Percentiles rank a stretch among this genome's conserved stretches.
phyloP scores from a whole-genome alignment of 208 protist genomes.

The Wallacemonas collosoma region DNA sequence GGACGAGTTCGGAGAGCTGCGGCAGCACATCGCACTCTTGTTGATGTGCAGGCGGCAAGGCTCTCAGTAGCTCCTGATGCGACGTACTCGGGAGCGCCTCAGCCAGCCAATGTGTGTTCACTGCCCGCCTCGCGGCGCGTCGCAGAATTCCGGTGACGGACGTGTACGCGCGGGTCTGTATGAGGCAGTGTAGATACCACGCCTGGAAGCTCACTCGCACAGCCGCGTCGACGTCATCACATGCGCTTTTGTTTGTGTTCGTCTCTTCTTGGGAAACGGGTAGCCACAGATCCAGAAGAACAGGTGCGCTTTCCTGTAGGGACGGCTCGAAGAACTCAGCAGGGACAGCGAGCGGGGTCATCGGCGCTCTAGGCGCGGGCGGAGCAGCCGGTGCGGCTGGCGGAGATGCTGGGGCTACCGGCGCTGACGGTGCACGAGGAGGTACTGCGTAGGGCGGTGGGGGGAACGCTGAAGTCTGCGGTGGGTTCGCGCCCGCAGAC shows the following conservation, averaged over 20 bases:
- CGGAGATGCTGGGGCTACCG: no score
- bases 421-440: no score
- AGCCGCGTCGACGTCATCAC: neutral
- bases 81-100: neutral
- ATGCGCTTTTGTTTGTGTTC: neutral
- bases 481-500: no score
- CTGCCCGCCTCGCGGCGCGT: neutral
- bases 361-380: no score
- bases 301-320: no score
- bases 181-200: slow-evolving; percentile 50
- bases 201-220: slow-evolving; percentile 34
- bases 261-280: no score
- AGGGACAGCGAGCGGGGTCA: no score
- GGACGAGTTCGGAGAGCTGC: neutral
- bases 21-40: neutral
- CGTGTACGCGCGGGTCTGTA: slow-evolving; percentile 18
- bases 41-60: neutral
- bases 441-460: no score
- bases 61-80: slow-evolving; percentile 5
- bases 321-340: no score
- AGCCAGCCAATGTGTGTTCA: neutral
- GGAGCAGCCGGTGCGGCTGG: no score
- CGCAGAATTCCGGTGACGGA: slow-evolving; percentile 29
- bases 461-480: no score
- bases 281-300: no score